Evolutionary conservation across 1,139 yeast genomes (phyloP), one percentile per base, ranked within the genome.

Genomic region (Candida smagusa): DNA sequence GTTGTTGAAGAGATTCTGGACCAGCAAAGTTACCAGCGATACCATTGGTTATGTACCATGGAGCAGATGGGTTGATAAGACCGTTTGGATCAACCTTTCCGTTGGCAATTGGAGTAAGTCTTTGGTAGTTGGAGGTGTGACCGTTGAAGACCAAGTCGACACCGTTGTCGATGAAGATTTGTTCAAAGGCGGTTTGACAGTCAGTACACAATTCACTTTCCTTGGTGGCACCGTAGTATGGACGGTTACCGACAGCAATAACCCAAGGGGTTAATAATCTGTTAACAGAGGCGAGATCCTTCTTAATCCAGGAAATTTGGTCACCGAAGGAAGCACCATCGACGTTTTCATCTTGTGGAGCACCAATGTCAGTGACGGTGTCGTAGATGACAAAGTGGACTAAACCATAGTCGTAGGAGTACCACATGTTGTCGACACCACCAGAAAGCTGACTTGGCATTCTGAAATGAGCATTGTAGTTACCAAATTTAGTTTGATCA

Each of bases 11-110:
- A 9, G 28, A 13, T 19, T 36, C 39, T 7, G 28, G 9, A n/a
- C 39, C 39, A 19, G 32, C 39, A 26, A 32, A 36, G 27, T 36
- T 35, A n/a, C 39, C 39, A n/a, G 39, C 39, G 26, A 36, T 36
- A 28, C 39, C 39, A 26, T 36, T 36, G 33, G 31, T 28, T 12
- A 36, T 36, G 33, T 36, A 36, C 39, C 39, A 36, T 19, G 39
- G 39, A 9, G 39, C 31, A 12, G 39, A 28, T 9, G 39, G 39
- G 27, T 36, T 36, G 33, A 32, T 36, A 12, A 36, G 39, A 9
- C 39, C 39, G 27, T 36, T 36, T 6, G 39, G 39, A 12, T 36
- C 39, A 11, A 36, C 16, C 7, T 12, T 27, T n/a, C 32, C 29
- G 24, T 32, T 22, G 19, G 34, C 34, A 24, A 36, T 29, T n/a